A percentile compares a stretch with the other conserved stretches of the same genome.
Evolutionary conservation across 2,329 filamentous ascomycete species (phyloP).

Genomic region (Phaeosphaeria sp.): DNA sequence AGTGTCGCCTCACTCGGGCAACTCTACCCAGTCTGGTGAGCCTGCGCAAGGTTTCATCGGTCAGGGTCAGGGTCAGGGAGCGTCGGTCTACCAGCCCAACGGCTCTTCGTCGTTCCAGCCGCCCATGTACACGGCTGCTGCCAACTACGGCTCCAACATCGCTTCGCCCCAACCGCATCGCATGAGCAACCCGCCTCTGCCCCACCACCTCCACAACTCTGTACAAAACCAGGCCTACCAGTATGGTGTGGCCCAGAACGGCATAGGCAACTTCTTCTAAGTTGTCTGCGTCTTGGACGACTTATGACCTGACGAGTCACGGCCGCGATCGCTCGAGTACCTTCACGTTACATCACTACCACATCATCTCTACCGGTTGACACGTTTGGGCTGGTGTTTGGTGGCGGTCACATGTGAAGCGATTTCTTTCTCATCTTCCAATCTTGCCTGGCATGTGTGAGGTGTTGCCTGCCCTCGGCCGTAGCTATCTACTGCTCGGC

Average conservation of each 20-base stretch:
- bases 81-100: conserved; percentile 6
- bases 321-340: conserved; percentile 30
- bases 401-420: conserved; percentile 24
- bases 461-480: conserved; percentile 22
- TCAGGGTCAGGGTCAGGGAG: conserved; percentile 21
- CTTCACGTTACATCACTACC: conserved; percentile 23
- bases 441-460: conserved; percentile 29
- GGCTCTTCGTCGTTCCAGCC: conserved; percentile 17
- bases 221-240: conserved; percentile 51
- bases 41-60: conserved; percentile 22
- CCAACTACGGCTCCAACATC: conserved; percentile 46
- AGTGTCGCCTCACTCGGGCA: conserved; percentile 33
- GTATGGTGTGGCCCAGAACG: conserved; percentile 48
- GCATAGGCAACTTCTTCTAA: conserved; percentile 55
- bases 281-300: conserved; percentile 45
- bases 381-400: conserved; percentile 29
- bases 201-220: conserved; percentile 46
- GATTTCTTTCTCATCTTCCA: conserved; percentile 36
- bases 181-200: conserved; percentile 46
- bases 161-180: conserved; percentile 45
- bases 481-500: conserved; percentile 21
- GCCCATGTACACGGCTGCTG: conserved; percentile 45
- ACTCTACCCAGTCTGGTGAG: conserved; percentile 30
- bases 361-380: conserved; percentile 29
- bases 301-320: conserved; percentile 60